Percentiles rank a stretch among this genome's conserved stretches.
Conservation (phyloP, 495 filamentous ascomycete genomes). For the Filosporella fistucella region DNA sequence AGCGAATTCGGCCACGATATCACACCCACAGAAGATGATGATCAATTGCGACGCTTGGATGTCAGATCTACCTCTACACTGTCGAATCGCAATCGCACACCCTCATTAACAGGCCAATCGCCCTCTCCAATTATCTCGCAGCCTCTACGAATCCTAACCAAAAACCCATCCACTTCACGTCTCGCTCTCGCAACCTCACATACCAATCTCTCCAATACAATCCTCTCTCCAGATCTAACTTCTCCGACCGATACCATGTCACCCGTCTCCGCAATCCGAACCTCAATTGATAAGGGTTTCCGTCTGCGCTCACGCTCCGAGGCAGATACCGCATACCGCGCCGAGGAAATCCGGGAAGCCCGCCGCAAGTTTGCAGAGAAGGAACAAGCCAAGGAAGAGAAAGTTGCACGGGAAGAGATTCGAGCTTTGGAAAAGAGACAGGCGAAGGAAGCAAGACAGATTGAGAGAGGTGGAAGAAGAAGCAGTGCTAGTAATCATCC, state of each 20-base stretch:
- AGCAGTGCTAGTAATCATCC: conserved; percentile 20
- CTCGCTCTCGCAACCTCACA: conserved; percentile 31
- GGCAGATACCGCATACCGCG: conserved; percentile 37
- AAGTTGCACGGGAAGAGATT: conserved; percentile 50
- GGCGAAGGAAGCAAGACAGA: conserved; percentile 19
- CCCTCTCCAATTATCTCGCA: conserved; percentile 22
- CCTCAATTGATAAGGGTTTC: conserved; percentile 45
- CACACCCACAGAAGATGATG: conserved; percentile 46
- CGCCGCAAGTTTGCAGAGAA: conserved; percentile 49
- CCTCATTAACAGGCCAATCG: conserved; percentile 32
- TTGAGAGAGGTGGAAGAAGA: conserved; percentile 12
- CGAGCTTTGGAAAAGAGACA: conserved; percentile 22
- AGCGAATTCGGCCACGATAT: conserved; percentile 34
- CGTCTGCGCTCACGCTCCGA: conserved; percentile 49
- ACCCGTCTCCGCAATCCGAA: conserved; percentile 30
- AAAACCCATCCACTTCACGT: conserved; percentile 26
- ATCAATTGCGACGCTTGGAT: conserved; percentile 25
- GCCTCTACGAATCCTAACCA: conserved; percentile 36
- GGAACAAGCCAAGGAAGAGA: conserved; percentile 50
- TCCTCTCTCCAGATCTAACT: conserved; percentile 21
- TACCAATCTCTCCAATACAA: conserved; percentile 28
- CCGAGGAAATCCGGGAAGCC: conserved; percentile 43
- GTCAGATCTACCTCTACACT: conserved; percentile 17
- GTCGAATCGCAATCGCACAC: conserved; percentile 35
- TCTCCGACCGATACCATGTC: conserved; percentile 19